Conservation (phyloP, 352 stramenopile species). For the Pythium chondricola region DNA sequence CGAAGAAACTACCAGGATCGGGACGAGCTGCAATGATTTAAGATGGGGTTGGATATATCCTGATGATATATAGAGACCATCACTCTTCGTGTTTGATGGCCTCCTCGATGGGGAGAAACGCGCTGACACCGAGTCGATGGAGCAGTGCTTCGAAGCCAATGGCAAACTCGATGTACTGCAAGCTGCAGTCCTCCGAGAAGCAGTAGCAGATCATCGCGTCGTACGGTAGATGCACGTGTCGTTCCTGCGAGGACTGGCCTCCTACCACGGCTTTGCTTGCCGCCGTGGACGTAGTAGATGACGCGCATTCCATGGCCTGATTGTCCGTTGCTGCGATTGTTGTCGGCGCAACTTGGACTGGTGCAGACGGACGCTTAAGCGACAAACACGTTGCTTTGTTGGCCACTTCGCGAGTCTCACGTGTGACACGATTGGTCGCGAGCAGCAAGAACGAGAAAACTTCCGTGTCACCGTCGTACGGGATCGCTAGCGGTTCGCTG, state of each 20-base stretch:
- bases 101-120: slow-evolving; percentile 56
- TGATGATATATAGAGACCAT: too few relatives aligned
- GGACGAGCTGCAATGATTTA: too few relatives aligned
- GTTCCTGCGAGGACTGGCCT: slow-evolving; percentile 22
- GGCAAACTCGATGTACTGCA: slow-evolving; percentile 85
- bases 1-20: too few relatives aligned
- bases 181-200: slow-evolving; percentile 35
- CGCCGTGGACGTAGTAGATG: background rate
- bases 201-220: slow-evolving; percentile 85
- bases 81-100: too few relatives aligned
- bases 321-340: background rate
- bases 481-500: slow-evolving; percentile 54
- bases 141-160: slow-evolving; percentile 84
- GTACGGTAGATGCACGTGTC: slow-evolving; percentile 65
- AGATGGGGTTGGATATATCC: too few relatives aligned
- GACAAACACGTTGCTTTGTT: slow-evolving; percentile 54
- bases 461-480: slow-evolving; percentile 44
- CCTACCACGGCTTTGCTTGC: background rate
- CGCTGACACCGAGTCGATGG: slow-evolving; percentile 51
- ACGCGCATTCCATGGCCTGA: background rate
- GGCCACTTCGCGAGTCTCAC: slow-evolving; percentile 49
- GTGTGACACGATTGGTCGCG: slow-evolving; percentile 67
- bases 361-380: slow-evolving; percentile 12
- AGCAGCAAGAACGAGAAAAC: slow-evolving; percentile 63
- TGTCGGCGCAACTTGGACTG: background rate